phyloP scores from a whole-genome alignment of 495 filamentous ascomycete species.

The Durotheca rogersii region DNA sequence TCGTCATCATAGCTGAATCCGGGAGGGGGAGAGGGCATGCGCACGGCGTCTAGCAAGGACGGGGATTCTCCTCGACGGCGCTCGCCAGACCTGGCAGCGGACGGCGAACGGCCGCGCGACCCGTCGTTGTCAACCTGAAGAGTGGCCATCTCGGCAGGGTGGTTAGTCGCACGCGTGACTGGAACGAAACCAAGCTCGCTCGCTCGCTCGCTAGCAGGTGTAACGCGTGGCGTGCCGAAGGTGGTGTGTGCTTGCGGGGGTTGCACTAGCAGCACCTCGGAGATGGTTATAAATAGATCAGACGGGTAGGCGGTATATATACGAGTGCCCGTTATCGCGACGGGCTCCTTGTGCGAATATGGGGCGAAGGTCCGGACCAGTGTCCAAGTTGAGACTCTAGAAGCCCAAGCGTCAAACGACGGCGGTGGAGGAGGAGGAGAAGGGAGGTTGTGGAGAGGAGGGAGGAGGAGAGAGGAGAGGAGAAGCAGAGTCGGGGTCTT shows the following conservation, averaged over 20 bases:
- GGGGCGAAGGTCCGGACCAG: background rate
- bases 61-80: constrained; percentile 42
- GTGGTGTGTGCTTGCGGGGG: constrained; percentile 2
- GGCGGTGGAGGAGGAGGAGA: constrained; percentile 5
- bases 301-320: no score
- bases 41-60: constrained; percentile 47
- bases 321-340: no score
- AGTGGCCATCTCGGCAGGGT: constrained; percentile 36
- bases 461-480: constrained; percentile 6
- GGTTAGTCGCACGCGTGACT: constrained; percentile 3
- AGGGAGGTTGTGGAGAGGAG: constrained; percentile 10
- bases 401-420: background rate
- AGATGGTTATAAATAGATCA: no score
- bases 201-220: no score
- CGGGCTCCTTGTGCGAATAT: no score
- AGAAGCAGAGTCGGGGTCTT: no score
- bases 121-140: constrained; percentile 60
- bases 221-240: no score
- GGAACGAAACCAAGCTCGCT: constrained; percentile 11
- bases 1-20: constrained; percentile 36
- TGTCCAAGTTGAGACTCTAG: constrained; percentile 4
- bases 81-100: constrained; percentile 48
- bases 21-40: constrained; percentile 46
- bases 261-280: no score
- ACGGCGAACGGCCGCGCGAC: constrained; percentile 62